Evolutionary conservation across 75 land plant species (phyloP), one percentile per base, ranked within the genome.

Genomic region (Pinus taeda): DNA sequence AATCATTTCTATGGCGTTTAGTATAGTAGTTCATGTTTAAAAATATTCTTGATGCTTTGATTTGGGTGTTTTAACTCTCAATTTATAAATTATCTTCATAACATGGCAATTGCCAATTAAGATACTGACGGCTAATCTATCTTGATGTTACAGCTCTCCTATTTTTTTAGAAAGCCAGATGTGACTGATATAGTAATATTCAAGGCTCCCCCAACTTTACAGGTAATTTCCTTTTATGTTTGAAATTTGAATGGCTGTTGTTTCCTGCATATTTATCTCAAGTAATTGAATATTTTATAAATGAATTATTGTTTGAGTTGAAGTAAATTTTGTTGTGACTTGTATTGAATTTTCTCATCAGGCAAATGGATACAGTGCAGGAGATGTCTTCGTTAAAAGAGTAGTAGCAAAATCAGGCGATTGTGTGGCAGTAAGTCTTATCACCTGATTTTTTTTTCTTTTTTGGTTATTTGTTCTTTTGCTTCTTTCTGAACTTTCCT

Each of bases 141-240:
- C 72, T 69, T 69, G 4, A 42, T 85, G 2, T 73, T 75, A 33
- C 90, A 96, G 99, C 90, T 96, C 26, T 90, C 97, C 13, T 96
- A 96, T 63, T 74, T 89, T 39, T 96, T 96, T 64, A 85, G 85
- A 71, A 82, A 74, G 63, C 99, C 99, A 59, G 86, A 84, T 53
- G 89, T 96, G 29, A 83, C 89, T 15, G 99, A 96, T 74, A 89
- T 96, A 58, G 93, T 96, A 15, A 90, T 96, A 8, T 96, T 96
- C 78, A 92, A 78, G 86, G 95, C 98, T 75, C 99, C 99, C 77
- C 83, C 90, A 59, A 78, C 75, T 66, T 78, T 94, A 14, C 93
- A 89, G 91, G 99, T 88, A 79, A n/a, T 21, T 60, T 59, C 55
- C 70, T 62, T 58, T 57, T 58, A 61, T 73, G 61, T 55, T 60